A percentile compares a stretch with the other conserved stretches of the same genome.
Conservation (phyloP, 257 asterid species). For the Nemophila menziesii region DNA sequence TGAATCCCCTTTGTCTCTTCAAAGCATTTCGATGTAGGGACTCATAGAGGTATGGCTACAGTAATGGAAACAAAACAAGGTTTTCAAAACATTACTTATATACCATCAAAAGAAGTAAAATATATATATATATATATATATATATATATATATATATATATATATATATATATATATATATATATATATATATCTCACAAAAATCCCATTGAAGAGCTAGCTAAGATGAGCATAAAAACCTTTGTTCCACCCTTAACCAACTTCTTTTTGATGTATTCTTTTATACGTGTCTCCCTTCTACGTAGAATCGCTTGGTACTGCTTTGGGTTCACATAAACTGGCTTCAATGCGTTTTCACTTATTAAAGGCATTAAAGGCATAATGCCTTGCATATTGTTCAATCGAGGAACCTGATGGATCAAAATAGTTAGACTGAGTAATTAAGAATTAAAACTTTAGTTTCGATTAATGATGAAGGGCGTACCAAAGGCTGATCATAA, state of each 20-base stretch:
- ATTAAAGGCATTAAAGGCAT: conserved; percentile 79
- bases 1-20: conserved; percentile 67
- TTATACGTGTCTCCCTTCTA: conserved; percentile 82
- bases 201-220: neutral
- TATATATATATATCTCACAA: neutral
- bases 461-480: no score
- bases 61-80: conserved; percentile 3
- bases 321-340: conserved; percentile 88
- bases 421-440: conserved; percentile 5
- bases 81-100: neutral
- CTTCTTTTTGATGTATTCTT: conserved; percentile 82
- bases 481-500: conserved; percentile 76
- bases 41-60: conserved; percentile 83
- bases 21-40: conserved; percentile 93
- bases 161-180: no score
- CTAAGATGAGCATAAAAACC: conserved; percentile 26
- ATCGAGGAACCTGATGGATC: conserved; percentile 41
- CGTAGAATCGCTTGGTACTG: conserved; percentile 78
- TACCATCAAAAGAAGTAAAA: neutral
- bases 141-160: no score
- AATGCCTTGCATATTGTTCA: conserved; percentile 45
- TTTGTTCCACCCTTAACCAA: conserved; percentile 62
- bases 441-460: no score
- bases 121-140: no score
- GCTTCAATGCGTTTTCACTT: conserved; percentile 86